Evolutionary conservation across 352 stramenopile species (phyloP).

Genomic region (Pythium insidiosum): DNA sequence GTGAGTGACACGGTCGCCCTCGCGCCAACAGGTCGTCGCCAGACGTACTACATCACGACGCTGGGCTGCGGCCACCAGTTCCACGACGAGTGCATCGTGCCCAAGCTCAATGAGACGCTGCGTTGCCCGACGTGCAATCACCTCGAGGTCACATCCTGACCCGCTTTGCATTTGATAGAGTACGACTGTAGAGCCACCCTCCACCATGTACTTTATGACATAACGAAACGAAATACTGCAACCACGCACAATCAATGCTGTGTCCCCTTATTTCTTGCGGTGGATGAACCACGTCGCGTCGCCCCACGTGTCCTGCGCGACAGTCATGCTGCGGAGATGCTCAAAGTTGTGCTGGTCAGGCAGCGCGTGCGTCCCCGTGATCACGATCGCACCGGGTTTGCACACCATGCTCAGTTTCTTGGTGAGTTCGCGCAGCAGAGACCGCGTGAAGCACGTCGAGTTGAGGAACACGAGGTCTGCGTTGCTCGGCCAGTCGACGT

Average conservation of each 20-base stretch:
- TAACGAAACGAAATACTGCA: neutral
- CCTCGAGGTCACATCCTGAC: constrained; percentile 25
- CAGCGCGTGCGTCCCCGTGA: constrained; percentile 49
- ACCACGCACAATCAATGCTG: neutral
- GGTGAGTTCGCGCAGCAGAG: constrained; percentile 45
- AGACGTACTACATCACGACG: constrained; percentile 58
- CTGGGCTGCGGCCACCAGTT: constrained; percentile 72
- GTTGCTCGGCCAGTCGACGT: constrained; percentile 53
- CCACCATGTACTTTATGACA: too few species aligned
- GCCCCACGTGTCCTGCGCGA: constrained; percentile 54
- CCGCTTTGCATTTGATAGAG: too few species aligned
- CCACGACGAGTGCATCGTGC: constrained; percentile 80
- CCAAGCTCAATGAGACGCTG: constrained; percentile 63
- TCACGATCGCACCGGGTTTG: constrained; percentile 48
- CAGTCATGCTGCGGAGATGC: constrained; percentile 23
- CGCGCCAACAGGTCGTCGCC: constrained; percentile 6
- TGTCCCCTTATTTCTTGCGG: constrained; percentile 23
- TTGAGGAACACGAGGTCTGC: constrained; percentile 84
- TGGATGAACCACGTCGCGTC: constrained; percentile 50
- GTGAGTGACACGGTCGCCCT: constrained; percentile 1
- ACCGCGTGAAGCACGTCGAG: constrained; percentile 82
- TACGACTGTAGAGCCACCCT: too few species aligned
- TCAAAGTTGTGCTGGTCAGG: constrained; percentile 39
- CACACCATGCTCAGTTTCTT: constrained; percentile 32
- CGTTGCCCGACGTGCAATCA: constrained; percentile 56